phyloP scores from a whole-genome alignment of 2,329 filamentous ascomycete species.

The Pyrenophora teres region DNA sequence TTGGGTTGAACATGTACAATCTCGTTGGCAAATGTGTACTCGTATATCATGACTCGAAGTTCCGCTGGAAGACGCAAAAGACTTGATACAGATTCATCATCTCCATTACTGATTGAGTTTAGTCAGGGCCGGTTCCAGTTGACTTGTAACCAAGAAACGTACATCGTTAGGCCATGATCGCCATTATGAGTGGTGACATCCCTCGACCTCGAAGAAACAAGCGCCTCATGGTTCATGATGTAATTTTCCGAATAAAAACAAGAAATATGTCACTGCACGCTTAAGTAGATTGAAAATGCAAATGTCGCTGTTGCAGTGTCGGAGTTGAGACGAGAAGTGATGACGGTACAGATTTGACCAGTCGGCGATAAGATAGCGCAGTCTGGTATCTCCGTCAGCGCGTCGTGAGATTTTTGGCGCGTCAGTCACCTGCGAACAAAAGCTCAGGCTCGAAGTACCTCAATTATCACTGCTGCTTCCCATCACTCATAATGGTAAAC shows the following conservation, averaged over 20 bases:
- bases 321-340: neutral
- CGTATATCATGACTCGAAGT: conserved; percentile 12
- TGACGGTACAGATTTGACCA: neutral
- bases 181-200: neutral
- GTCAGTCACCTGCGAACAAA: neutral
- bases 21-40: conserved; percentile 7
- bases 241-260: too few species aligned
- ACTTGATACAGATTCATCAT: neutral
- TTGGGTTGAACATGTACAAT: conserved; percentile 5
- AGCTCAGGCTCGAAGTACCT: neutral
- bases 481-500: conserved; percentile 13
- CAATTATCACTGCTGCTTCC: neutral
- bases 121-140: neutral
- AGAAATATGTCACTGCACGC: neutral
- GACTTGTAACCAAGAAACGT: neutral
- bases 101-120: neutral
- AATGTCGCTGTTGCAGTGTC: neutral
- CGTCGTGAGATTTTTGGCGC: conserved; percentile 14
- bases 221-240: neutral
- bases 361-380: conserved; percentile 10
- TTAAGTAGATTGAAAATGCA: neutral
- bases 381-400: conserved; percentile 9
- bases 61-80: conserved; percentile 6
- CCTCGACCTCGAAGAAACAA: neutral
- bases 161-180: neutral